Conservation (phyloP, 306 rosid genomes). For the Mimosa pudica region DNA sequence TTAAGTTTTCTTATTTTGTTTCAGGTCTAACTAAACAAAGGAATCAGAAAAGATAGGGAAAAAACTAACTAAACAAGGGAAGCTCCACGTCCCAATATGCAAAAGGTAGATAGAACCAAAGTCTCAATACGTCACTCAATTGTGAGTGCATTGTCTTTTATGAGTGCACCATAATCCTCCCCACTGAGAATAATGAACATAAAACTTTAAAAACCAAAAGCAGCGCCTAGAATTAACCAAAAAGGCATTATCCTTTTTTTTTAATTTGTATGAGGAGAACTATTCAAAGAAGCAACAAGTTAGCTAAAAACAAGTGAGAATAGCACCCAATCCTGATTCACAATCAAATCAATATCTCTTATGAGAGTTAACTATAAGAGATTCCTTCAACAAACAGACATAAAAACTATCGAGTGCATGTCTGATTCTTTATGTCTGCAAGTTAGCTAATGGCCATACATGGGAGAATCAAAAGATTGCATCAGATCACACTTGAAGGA, state of each 20-base stretch:
- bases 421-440: neutral
- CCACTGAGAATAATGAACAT: constrained; percentile 10
- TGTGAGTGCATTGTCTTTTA: constrained; percentile 33
- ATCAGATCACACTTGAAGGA: neutral
- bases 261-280: neutral
- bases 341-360: neutral
- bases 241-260: neutral
- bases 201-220: constrained; percentile 41
- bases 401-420: no score
- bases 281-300: neutral
- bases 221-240: constrained; percentile 26
- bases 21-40: neutral
- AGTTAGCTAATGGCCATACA: neutral
- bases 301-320: neutral
- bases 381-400: neutral
- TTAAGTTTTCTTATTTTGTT: no score
- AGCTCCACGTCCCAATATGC: constrained; percentile 6
- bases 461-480: neutral
- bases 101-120: constrained; percentile 32
- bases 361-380: neutral
- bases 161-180: constrained; percentile 46
- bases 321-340: constrained; percentile 12
- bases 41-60: neutral
- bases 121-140: constrained; percentile 26
- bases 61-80: neutral